Evolutionary conservation across 169 alveolate species (phyloP).

Genomic region (Miamiensis avidus): DNA sequence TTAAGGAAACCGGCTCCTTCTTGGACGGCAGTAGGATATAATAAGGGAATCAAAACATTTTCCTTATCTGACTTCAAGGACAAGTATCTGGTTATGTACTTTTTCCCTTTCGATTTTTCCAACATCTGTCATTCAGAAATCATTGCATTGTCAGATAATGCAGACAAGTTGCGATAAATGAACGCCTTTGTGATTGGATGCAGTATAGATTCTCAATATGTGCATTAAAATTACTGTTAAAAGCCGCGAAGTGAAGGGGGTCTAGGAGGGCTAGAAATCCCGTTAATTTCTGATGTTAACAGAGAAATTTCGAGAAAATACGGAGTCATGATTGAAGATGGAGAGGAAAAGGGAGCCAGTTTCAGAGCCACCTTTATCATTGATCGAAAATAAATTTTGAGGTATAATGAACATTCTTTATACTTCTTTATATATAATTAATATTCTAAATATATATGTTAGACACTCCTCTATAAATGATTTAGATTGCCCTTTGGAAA

Average conservation of each 20-base stretch:
- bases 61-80: conserved; percentile 93
- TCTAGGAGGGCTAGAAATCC: conserved; percentile 95
- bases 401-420: conserved; percentile 70
- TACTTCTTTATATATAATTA: background rate
- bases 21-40: conserved; percentile 65
- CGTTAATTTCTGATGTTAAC: conserved; percentile 93
- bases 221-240: conserved; percentile 96
- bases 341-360: conserved; percentile 80
- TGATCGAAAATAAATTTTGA: conserved; percentile 95
- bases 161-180: conserved; percentile 91
- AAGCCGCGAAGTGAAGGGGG: conserved; percentile 97
- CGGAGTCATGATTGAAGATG: conserved; percentile 93
- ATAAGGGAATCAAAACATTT: conserved; percentile 63
- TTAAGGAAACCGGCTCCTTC: conserved; percentile 63
- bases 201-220: conserved; percentile 95
- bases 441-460: too few species aligned
- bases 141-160: conserved; percentile 93
- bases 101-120: conserved; percentile 99
- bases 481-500: background rate
- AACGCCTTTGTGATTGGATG: conserved; percentile 93
- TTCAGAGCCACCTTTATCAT: conserved; percentile 97
- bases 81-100: conserved; percentile 95
- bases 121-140: conserved; percentile 99
- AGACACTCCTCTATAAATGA: background rate
- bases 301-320: conserved; percentile 91